Evolutionary conservation across 208 protist genomes (phyloP).

Genomic region (Trypanosoma brucei): DNA sequence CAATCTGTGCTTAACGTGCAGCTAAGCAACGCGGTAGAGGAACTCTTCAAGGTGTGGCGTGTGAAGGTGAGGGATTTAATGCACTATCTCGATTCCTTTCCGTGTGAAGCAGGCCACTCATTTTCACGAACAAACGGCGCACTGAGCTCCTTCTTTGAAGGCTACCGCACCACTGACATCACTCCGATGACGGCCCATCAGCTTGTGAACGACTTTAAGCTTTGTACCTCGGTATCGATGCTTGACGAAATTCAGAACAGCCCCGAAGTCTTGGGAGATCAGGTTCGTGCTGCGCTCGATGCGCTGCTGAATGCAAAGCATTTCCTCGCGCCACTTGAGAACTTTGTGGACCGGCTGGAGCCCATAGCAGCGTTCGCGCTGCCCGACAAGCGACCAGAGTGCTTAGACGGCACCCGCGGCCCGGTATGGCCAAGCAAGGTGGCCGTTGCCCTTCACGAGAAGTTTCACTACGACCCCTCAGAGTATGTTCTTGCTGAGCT

Average conservation of each 20-base stretch:
- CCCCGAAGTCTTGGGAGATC: slow-evolving; percentile 34
- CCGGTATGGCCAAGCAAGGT: slow-evolving; percentile 40
- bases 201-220: slow-evolving; percentile 34
- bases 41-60: slow-evolving; percentile 39
- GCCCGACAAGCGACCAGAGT: slow-evolving; percentile 13
- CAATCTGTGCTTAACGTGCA: slow-evolving; percentile 73
- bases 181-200: slow-evolving; percentile 30
- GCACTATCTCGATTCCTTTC: slow-evolving; percentile 33
- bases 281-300: slow-evolving; percentile 55
- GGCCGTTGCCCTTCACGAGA: slow-evolving; percentile 68
- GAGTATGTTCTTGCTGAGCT: slow-evolving; percentile 63
- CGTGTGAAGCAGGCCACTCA: slow-evolving; percentile 29
- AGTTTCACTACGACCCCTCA: slow-evolving; percentile 60
- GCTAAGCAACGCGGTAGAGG: slow-evolving; percentile 58
- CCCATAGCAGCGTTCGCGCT: slow-evolving; percentile 36
- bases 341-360: slow-evolving; percentile 41
- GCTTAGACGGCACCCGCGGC: slow-evolving; percentile 9
- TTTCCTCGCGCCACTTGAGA: slow-evolving; percentile 58
- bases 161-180: slow-evolving; percentile 62
- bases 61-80: slow-evolving; percentile 38
- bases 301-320: slow-evolving; percentile 51
- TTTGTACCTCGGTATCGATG: slow-evolving; percentile 33
- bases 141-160: slow-evolving; percentile 39
- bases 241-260: slow-evolving; percentile 27
- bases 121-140: slow-evolving; percentile 34